These are phyloP conservation scores for Blastobotrys raffinosifermentans DNA, from an alignment of 1,139 yeast species.

Conservation along the genomic window DNA sequence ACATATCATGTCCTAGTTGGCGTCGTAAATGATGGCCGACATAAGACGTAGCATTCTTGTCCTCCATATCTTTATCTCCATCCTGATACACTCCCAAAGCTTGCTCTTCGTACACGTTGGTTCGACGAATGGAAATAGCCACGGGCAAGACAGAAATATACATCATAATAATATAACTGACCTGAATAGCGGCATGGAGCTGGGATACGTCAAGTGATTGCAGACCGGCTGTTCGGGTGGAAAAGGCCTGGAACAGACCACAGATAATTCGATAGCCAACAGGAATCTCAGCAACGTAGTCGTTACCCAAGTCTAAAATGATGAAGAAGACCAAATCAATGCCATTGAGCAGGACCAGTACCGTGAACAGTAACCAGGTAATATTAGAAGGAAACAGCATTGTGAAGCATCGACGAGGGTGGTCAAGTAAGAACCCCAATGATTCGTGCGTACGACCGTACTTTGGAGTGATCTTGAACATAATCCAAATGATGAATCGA, in stretches of 20 bases:
- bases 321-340: conserved; percentile 76
- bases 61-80: conserved; percentile 32
- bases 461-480: conserved; percentile 63
- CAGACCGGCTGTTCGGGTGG: conserved; percentile 94
- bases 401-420: conserved; percentile 96
- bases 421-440: conserved; percentile 80
- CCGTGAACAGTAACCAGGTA: conserved; percentile 88
- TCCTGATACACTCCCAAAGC: conserved; percentile 76
- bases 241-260: conserved; percentile 85
- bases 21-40: conserved; percentile 85
- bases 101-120: conserved; percentile 96
- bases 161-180: conserved; percentile 95
- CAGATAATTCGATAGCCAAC: conserved; percentile 66
- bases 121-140: conserved; percentile 92
- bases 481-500: conserved; percentile 73
- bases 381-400: conserved; percentile 85
- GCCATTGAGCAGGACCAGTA: conserved; percentile 63
- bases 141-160: conserved; percentile 92
- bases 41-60: conserved; percentile 40
- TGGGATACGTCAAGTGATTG: conserved; percentile 59
- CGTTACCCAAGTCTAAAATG: conserved; percentile 61
- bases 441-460: conserved; percentile 52
- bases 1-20: conserved; percentile 88
- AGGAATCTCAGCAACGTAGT: conserved; percentile 41
- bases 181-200: conserved; percentile 87